Conservation (phyloP, 2,329 filamentous ascomycete species). For the Hyphodiscus sp. region DNA sequence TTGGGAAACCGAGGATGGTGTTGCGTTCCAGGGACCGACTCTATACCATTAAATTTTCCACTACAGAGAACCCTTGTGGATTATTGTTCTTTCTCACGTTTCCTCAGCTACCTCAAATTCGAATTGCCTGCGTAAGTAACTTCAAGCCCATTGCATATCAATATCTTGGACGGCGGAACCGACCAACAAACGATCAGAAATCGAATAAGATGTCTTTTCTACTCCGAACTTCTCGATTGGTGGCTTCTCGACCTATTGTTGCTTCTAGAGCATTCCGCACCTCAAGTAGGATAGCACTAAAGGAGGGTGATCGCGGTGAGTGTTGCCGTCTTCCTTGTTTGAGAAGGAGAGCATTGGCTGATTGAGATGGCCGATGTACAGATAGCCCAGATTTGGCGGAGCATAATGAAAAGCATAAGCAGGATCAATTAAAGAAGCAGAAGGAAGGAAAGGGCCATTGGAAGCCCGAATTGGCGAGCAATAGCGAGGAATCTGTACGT, state of each 20-base stretch:
- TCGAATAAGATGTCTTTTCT: conserved; percentile 24
- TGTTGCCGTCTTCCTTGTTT: conserved; percentile 4
- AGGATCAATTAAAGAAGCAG: conserved; percentile 58
- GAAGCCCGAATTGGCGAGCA: conserved; percentile 70
- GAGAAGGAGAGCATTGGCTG: neutral
- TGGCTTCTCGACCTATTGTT: conserved; percentile 9
- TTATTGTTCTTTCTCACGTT: neutral
- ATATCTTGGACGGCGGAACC: too few relatives aligned
- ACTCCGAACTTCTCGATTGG: conserved; percentile 14
- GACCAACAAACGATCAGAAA: neutral
- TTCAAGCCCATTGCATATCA: neutral
- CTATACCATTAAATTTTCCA: too few relatives aligned
- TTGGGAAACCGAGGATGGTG: neutral
- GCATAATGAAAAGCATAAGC: conserved; percentile 51
- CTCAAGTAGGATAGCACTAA: conserved; percentile 18
- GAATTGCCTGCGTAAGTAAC: neutral
- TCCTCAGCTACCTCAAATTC: neutral
- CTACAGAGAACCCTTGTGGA: neutral
- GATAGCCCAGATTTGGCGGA: conserved; percentile 29
- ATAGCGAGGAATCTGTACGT: conserved; percentile 69
- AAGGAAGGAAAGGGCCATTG: conserved; percentile 65
- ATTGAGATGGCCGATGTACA: neutral
- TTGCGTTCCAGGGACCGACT: neutral
- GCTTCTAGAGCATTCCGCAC: conserved; percentile 15
- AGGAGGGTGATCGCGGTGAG: conserved; percentile 28